phyloP scores from a whole-genome alignment of 75 land plant species.

The Picea glauca region DNA sequence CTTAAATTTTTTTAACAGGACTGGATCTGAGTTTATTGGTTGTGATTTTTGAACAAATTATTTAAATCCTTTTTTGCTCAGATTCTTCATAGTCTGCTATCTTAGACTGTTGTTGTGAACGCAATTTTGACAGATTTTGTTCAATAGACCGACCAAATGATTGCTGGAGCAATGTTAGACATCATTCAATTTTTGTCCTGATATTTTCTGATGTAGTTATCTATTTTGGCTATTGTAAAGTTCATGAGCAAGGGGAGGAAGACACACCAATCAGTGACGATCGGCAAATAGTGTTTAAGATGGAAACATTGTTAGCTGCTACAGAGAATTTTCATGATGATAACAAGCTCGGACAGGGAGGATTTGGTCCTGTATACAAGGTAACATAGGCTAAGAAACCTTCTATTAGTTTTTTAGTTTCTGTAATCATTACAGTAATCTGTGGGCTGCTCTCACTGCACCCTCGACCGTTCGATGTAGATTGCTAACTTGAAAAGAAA shows the following conservation, averaged over 20 bases:
- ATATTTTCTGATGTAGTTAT: not conserved
- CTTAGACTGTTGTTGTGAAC: not conserved
- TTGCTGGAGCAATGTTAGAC: no score
- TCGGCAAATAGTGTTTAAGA: not conserved
- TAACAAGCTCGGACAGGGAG: conserved; percentile 4
- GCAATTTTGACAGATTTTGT: not conserved
- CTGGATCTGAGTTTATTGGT: no score
- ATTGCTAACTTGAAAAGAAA: no score
- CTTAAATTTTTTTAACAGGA: no score
- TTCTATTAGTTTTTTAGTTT: no score
- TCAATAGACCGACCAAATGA: not conserved
- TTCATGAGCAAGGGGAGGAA: not conserved
- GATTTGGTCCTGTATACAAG: not conserved
- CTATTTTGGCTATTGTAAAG: not conserved
- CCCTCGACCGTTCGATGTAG: no score
- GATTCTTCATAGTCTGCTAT: no score
- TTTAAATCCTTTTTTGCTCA: no score
- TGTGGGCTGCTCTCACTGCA: no score
- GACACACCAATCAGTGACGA: not conserved
- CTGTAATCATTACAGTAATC: no score
- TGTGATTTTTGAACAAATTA: no score
- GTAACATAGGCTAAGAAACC: not conserved
- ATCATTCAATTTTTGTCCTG: no score
- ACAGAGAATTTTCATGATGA: not conserved
- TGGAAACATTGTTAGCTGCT: not conserved